Evolutionary conservation across 2,329 filamentous ascomycete genomes (phyloP), one percentile per base, ranked within the genome.

Genomic region (Fusarium keratoplasticum): DNA sequence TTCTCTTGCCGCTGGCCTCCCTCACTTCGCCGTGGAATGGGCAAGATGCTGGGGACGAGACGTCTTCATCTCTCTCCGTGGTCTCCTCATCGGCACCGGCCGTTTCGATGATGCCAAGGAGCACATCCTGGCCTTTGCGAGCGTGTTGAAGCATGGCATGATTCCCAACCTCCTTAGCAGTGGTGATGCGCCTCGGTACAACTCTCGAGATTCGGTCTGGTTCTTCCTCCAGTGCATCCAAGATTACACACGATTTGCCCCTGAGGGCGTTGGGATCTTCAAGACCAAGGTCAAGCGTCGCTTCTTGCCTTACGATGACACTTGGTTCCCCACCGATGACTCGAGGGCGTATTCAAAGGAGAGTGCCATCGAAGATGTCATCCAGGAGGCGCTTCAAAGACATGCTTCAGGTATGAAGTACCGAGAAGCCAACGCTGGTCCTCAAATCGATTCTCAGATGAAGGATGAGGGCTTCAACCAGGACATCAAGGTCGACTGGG

Each of bases 61-160:
- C 82, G 95, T 98, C 14, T 98, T 98, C 82, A 99, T 99, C 73
- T 96, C 96, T 16, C 90, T 98, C 44, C 93, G 96, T 60, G 96
- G 96, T 50, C 87, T 99, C n/a, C 94, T 94, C 76, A 89, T 99
- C 38, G 95, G 94, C 44, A 98, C 96, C 13, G 95, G 95, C 2
- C 92, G 96, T 10, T 98, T 93, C 77, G 90, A 89, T 3, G 95
- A 98, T 81, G 96, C 96, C 9, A 95, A 91, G 79, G 95, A 98
- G 81, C 97, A 99, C 79, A 98, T 99, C 67, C 86, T 95, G 69
- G 96, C 95, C 10, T 99, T 99, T 84, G 95, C 94, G 3, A 98
- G 95, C 81, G 95, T 99, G 13, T 86, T 99, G 76, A 99, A 99
- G 86, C 96, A 99, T 78, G 96, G 96, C 60, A 97, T 98, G 95